Base-by-base conservation (phyloP, 148 eudicot genomes). In the Heliamphora exappendiculata region DNA sequence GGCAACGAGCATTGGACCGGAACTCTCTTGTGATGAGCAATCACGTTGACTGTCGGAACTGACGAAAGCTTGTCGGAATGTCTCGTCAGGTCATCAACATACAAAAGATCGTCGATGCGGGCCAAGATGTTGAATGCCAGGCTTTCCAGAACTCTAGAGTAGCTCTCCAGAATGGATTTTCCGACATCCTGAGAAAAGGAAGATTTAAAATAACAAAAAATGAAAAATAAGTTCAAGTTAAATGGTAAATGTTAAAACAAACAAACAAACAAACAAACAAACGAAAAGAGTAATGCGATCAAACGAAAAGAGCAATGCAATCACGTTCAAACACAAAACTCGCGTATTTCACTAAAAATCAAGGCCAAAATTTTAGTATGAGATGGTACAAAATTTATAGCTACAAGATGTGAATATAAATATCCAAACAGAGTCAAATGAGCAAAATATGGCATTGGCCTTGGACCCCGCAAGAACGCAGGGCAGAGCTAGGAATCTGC, bases 101-200 rank as follows among this genome's bases (percentile, higher is more conserved):
- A 90, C 22, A 95, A 82, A 9, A 95, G 84, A 85, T 95, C 98
- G 33, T 95, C 98, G 45, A 95, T 92, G 17, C 96, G 89, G 11
- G 97, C 91, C 24, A 86, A 90, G 14, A 95, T 87, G 68, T 86
- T 95, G 70, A 78, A 91, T 3, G 98, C 94, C 62, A 95, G 80
- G 77, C 98, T 91, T 78, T 92, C 98, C 49, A 95, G 49, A n/a
- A 95, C 96, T 83, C 98, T 88, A 7, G 98, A 95, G 86, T 95
- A 95, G 94, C 98, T 87, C 83, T 95, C 98, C 45, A 95, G 76
- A 9, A 92, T 87, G 9, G 96, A 93, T 82, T 92, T 93, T 62
- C 98, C 98, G 16, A 95, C 85, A 82, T 95, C 98, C 98, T 95
- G 87, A n/a, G 33, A 11, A 58, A 49, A 62, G 36, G 66, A 37